Base-by-base conservation (phyloP, 345 rosid genomes). In the Boechera stricta region DNA sequence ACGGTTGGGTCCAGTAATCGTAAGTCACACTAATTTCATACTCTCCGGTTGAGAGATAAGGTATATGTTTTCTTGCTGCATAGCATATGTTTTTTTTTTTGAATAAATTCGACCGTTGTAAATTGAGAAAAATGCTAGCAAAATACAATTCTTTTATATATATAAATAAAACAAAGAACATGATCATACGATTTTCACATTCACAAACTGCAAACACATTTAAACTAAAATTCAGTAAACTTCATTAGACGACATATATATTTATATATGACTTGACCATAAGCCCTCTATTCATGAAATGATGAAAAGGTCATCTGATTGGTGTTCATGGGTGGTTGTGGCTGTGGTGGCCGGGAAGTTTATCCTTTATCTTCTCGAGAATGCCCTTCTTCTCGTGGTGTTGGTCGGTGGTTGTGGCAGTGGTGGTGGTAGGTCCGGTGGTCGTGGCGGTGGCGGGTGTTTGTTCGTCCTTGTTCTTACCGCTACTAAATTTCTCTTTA, bases 321-420 rank as follows among this genome's bases (percentile, higher is more conserved):
- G 12, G 21, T 18, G 33, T 41, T 76, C 75, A 77, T n/a, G 77
- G 64, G 24, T 78, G 73, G 56, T 53, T 67, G 16, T 80, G 77
- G 82, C 7, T 68, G 36, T 81, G 86, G 64, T 85, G 88, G 31
- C 96, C 96, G 1, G 93, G 94, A 32, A 94, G 79, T 28, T 86
- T 91, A 10, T 87, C 96, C 72, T 90, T 90, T 56, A 91, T 91
- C 84, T 91, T 91, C 84, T 94, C 96, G 47, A 86, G 72, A 56
- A 90, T 4, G 41, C 90, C 79, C 74, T 86, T 91, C 91, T 86
- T 91, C 87, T 87, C 91, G 48, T 85, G 92, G 4, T 72, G 60
- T 4, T 77, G 84, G 12, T 64, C 71, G 9, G 81, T 64, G 12
- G 78, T 41, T 1, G 69, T 38, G 3, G 59, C 2, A 2, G 79